phyloP scores from a whole-genome alignment of 177 flowering plant genomes.

The Vitis hybrid region DNA sequence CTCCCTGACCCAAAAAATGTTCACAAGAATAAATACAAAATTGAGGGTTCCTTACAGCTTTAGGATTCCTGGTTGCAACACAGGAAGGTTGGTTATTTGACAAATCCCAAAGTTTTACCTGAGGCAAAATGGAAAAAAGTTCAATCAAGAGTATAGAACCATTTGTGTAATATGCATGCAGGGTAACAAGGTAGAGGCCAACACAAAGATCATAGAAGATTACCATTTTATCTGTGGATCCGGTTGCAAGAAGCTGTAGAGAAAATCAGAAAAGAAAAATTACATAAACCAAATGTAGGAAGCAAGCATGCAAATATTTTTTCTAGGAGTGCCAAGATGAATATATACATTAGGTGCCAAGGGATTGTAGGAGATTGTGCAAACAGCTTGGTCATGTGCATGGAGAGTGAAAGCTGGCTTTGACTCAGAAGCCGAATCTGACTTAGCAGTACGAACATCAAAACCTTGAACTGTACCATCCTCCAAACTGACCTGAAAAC shows the following conservation, averaged over 20 bases:
- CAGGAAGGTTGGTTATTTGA: slow-evolving; percentile 79
- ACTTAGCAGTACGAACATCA: slow-evolving; percentile 69
- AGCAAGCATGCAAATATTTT: neutral
- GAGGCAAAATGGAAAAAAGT: slow-evolving; percentile 1
- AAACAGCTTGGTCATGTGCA: slow-evolving; percentile 95
- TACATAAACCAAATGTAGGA: neutral
- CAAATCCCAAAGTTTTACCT: slow-evolving; percentile 92
- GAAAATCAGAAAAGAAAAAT: slow-evolving; percentile 9
- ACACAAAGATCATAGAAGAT: neutral
- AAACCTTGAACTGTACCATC: slow-evolving; percentile 82
- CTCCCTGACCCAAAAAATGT: too few relatives aligned
- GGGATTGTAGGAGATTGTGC: slow-evolving; percentile 66
- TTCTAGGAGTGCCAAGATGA: neutral
- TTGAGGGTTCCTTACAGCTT: slow-evolving; percentile 58
- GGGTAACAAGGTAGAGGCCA: neutral
- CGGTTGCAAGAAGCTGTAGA: slow-evolving; percentile 84
- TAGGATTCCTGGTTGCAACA: slow-evolving; percentile 68
- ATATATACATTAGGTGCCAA: slow-evolving; percentile 62
- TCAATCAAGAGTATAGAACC: too few relatives aligned
- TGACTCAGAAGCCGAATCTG: slow-evolving; percentile 44
- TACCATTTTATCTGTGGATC: slow-evolving; percentile 89
- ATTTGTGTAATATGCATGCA: neutral
- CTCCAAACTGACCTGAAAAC: slow-evolving; percentile 82
- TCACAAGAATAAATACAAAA: neutral
- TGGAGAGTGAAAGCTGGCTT: slow-evolving; percentile 80